Conservation (phyloP, 257 asterid genomes). For the Solanum ossicruentum region DNA sequence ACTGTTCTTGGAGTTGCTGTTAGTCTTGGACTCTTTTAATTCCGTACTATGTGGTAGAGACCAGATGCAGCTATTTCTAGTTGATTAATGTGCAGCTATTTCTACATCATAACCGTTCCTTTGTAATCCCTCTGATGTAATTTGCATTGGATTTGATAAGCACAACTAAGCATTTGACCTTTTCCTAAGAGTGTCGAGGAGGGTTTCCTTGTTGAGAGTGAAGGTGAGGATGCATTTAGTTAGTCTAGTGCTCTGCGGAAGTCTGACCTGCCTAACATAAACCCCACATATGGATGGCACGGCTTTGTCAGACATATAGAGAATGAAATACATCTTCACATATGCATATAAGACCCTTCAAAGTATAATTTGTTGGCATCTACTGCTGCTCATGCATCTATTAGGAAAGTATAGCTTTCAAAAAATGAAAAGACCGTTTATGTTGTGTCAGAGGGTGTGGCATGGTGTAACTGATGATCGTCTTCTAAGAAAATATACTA, state of each 20-base stretch:
- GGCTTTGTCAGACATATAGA: not conserved
- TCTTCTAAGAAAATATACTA: not conserved
- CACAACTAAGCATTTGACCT: not conserved
- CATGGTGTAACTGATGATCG: not conserved
- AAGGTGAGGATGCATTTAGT: no score
- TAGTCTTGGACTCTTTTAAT: not conserved
- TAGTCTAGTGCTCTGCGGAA: not conserved
- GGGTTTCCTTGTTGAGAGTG: no score
- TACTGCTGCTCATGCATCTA: not conserved
- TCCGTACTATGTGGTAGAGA: not conserved
- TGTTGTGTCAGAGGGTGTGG: not conserved
- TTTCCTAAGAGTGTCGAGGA: no score
- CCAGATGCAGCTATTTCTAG: not conserved
- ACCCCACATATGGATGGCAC: not conserved
- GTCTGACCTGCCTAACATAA: not conserved
- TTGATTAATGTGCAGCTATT: not conserved
- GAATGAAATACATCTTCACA: not conserved
- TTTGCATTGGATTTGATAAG: not conserved
- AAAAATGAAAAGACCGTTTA: not conserved
- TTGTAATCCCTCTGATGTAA: not conserved
- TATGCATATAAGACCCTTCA: not conserved
- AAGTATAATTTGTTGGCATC: not conserved
- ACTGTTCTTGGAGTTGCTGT: constrained; percentile 59
- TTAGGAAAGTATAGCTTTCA: not conserved
- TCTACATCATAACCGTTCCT: not conserved